Evolutionary conservation across 768 basidiomycete genomes (phyloP).

Genomic region (Mycena rosella): DNA sequence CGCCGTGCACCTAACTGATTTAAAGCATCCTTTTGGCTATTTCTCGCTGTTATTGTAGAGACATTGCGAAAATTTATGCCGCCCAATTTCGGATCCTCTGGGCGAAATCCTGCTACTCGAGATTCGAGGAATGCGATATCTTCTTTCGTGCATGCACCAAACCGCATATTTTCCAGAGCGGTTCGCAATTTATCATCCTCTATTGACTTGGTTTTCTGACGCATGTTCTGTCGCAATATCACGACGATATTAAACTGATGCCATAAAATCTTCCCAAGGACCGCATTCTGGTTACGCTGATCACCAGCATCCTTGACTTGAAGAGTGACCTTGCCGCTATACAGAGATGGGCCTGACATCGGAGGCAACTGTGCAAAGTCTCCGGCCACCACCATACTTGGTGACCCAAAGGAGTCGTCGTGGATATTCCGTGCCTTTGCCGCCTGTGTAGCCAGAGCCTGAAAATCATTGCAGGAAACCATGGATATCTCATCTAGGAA

Average conservation of each 20-base stretch:
- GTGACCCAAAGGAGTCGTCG: constrained; percentile 41
- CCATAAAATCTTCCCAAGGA: constrained; percentile 34
- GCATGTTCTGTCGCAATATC: constrained; percentile 53
- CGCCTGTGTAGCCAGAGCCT: constrained; percentile 40
- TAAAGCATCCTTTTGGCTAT: no score
- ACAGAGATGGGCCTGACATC: constrained; percentile 18
- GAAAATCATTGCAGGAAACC: constrained; percentile 37
- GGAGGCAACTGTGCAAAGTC: constrained; percentile 53
- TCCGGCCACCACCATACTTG: constrained; percentile 49
- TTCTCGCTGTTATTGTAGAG: no score
- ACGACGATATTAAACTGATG: constrained; percentile 50
- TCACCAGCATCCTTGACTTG: neutral
- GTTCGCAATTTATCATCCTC: constrained; percentile 44
- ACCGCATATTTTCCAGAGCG: constrained; percentile 53
- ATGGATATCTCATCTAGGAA: constrained; percentile 52
- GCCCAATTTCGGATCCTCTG: no score
- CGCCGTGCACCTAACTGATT: no score
- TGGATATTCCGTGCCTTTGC: constrained; percentile 17
- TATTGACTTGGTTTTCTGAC: constrained; percentile 17
- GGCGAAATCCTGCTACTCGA: no score
- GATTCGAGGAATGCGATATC: no score
- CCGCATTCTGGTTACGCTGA: neutral
- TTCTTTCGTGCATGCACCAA: constrained; percentile 49
- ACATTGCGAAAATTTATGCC: no score
- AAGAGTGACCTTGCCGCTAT: neutral